Base-by-base conservation (phyloP, 352 stramenopile genomes). In the Peronosclerospora sorghi region DNA sequence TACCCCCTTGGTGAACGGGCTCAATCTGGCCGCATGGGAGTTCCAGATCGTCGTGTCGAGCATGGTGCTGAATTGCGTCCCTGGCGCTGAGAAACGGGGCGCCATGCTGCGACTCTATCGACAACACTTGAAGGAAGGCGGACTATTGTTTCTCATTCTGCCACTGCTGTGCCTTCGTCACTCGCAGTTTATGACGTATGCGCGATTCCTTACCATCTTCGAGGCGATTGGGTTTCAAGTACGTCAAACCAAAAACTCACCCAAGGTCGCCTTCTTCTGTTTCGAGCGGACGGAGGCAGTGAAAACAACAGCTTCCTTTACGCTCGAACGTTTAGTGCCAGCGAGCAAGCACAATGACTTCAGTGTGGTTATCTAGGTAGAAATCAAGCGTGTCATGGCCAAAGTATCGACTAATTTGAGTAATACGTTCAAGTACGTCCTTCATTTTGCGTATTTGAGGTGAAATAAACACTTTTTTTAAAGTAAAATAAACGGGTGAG, bases 61-160 rank as follows among this genome's bases (percentile, higher is more conserved):
- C 13, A 97, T 98, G 76, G 72, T 97, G 14, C 73, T 98, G 29
- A 98, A 98, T 55, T 98, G 89, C 56, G 84, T 98, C n/a, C 92
- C 92, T 9, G 95, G 84, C 38, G 56, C 90, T 1, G 52, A 67
- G 9, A 78, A 83, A 44, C 75, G 92, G 15, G 89, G 75, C 27
- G 50, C 68, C 28, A 89, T 89, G 77, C 62, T 89, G 29, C 51
- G 75, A 27, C 48, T 84, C 8, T 83, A 70, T 44, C 67, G 73
- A 35, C 48, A 59, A 10, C 73, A 89, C 39, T 51, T 88, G 35
- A 55, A 67, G 29, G 57, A 68, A 36, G 52, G 36, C 0, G 77
- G 73, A 1, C 36, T 78, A 32, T 49, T 85, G 17, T 89, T 89
- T 44, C 48, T 89, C 23, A 89, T 89, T 70, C 41, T 89, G 12